These are phyloP conservation scores for Plasmodium adleri DNA, from an alignment of 169 alveolate genomes.

Conservation along the genomic window DNA sequence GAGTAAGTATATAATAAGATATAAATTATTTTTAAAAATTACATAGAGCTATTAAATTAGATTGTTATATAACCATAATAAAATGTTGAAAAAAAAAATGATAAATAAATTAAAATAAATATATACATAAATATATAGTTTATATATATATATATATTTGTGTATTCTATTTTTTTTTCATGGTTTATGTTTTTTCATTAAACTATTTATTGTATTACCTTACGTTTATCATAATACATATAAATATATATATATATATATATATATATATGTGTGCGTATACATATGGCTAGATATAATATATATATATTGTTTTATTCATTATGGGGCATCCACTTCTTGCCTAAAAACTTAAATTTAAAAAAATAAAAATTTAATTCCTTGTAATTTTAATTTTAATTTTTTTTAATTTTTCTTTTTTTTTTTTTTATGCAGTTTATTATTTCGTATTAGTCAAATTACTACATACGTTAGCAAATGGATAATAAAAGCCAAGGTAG, in stretches of 20 bases:
- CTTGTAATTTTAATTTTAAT: neutral
- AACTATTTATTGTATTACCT: no score
- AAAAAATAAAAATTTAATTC: neutral
- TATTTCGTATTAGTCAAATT: slow-evolving; percentile 81
- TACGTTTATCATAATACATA: no score
- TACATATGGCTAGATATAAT: neutral
- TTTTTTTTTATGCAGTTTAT: slow-evolving; percentile 27
- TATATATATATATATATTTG: neutral
- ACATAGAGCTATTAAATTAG: no score
- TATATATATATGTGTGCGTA: neutral
- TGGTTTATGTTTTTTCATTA: no score
- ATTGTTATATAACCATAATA: no score
- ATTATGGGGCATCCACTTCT: neutral
- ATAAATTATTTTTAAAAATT: neutral
- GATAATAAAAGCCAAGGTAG: slow-evolving; percentile 83
- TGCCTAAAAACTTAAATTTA: no score
- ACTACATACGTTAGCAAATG: slow-evolving; percentile 85
- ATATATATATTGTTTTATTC: neutral
- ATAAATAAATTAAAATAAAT: neutral
- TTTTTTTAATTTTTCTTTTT: neutral
- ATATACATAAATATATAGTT: neutral
- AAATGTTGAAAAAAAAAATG: no score
- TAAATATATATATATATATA: no score
- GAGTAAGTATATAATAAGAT: slow-evolving; percentile 47
- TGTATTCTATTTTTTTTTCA: no score